Evolutionary conservation across 2,329 filamentous ascomycete species (phyloP).

Genomic region (Bipolaris gigantea): DNA sequence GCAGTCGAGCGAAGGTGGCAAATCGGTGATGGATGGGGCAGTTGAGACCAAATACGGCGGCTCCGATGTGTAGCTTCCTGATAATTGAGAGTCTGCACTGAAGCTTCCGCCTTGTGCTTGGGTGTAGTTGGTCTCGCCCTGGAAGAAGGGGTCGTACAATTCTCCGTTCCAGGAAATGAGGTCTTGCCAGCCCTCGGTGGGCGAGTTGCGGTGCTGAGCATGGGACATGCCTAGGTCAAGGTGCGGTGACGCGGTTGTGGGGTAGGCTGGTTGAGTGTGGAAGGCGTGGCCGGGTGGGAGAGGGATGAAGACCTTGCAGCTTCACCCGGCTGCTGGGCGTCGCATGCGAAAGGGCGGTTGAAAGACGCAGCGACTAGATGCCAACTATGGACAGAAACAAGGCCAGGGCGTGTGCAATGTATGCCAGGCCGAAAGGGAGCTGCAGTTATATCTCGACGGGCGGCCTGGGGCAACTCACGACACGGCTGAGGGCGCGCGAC

Average conservation of each 20-base stretch:
- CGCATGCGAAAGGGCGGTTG: conserved; percentile 10
- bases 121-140: conserved; percentile 21
- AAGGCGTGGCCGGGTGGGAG: neutral
- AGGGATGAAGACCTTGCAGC: conserved; percentile 3
- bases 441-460: conserved; percentile 19
- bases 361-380: neutral
- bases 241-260: neutral
- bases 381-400: neutral
- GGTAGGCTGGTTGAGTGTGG: neutral
- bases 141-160: conserved; percentile 33
- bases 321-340: conserved; percentile 13
- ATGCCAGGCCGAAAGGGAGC: conserved; percentile 3
- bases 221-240: conserved; percentile 18
- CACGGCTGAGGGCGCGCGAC: conserved; percentile 19
- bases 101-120: conserved; percentile 13
- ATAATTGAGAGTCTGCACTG: conserved; percentile 16
- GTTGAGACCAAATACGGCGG: conserved; percentile 26
- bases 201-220: conserved; percentile 18
- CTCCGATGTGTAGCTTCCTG: conserved; percentile 30
- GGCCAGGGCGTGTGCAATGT: neutral
- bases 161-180: conserved; percentile 36
- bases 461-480: conserved; percentile 10
- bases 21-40: conserved; percentile 30
- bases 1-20: conserved; percentile 32
- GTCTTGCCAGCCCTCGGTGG: conserved; percentile 34